These are phyloP conservation scores for Russula earlei DNA, from an alignment of 768 basidiomycete species.

Conservation along the genomic window DNA sequence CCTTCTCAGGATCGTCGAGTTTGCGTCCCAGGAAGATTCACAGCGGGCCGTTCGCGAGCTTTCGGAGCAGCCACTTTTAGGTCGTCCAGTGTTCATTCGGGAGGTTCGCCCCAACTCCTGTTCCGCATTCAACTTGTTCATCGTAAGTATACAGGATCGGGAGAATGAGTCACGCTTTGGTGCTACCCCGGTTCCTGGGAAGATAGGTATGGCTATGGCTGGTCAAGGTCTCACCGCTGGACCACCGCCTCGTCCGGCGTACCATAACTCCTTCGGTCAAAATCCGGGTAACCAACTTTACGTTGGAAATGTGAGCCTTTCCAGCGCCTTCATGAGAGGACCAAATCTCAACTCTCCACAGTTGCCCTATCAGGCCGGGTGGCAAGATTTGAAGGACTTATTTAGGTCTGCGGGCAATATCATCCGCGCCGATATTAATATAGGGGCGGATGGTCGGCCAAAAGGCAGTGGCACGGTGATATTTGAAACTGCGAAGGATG, in stretches of 20 bases:
- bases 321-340: background rate
- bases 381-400: constrained; percentile 97
- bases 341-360: constrained; percentile 26
- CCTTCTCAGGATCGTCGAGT: constrained; percentile 81
- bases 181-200: constrained; percentile 89
- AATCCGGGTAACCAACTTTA: constrained; percentile 91
- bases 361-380: constrained; percentile 95
- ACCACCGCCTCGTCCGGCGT: constrained; percentile 76
- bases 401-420: constrained; percentile 95
- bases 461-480: constrained; percentile 98
- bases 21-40: constrained; percentile 79
- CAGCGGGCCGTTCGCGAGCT: constrained; percentile 85
- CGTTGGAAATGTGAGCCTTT: constrained; percentile 69
- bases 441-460: constrained; percentile 84
- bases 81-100: constrained; percentile 91
- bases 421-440: constrained; percentile 91
- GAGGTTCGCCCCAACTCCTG: constrained; percentile 48
- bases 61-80: constrained; percentile 82
- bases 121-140: constrained; percentile 1
- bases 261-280: constrained; percentile 61
- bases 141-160: constrained; percentile 60
- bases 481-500: constrained; percentile 86
- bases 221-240: constrained; percentile 75
- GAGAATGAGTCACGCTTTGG: constrained; percentile 95
- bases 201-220: constrained; percentile 93